Base-by-base conservation (phyloP, 768 basidiomycete species). In the Podaxis pistillaris region DNA sequence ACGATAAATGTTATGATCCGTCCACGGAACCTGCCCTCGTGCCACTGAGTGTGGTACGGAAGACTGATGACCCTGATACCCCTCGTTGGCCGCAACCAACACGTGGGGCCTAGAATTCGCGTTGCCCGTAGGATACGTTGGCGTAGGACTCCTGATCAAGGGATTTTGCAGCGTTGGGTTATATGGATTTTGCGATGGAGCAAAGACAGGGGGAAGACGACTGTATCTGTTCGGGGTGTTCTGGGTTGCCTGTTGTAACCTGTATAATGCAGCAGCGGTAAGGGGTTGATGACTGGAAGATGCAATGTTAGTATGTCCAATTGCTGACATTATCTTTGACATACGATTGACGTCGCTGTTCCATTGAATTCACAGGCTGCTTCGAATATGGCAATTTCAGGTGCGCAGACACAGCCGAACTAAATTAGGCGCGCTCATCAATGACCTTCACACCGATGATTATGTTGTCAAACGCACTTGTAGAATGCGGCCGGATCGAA, bases 341-440 rank as follows among this genome's bases (percentile, higher is more conserved):
- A 30, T 53, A 60, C 59, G 40, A 30, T 53, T 52, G 50, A 17
- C 40, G 59, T n/a, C 24, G 15, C 17, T 37, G 59, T 17, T 53
- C 38, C n/a, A 51, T 9, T 51, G 26, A 53, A 38, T 41, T 49
- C 17, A 24, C 19, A 30, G 22, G 17, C 46, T 44, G 44, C n/a
- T 49, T 58, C 19, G 30, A 36, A 19, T 33, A n/a, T 46, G 40
- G 6, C 9, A 26, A 51, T 59, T 49, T 49, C 17, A 51, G 60
- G 54, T 84, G 78, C 2, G 83, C 76, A 57, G 85, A 83, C 22
- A 88, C 82, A 38, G 85, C 79, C 56, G 83, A 79, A 67, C 86
- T 86, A 66, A 36, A 58, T 56, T 24, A 54, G 24, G 15, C 12
- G 22, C 44, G 44, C n/a, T 33, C 47, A 37, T 40, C 47, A 50